Percentiles rank a stretch among this genome's conserved stretches.
Evolutionary conservation across 495 filamentous ascomycete genomes (phyloP).

Genomic region (Daldinia loculata): DNA sequence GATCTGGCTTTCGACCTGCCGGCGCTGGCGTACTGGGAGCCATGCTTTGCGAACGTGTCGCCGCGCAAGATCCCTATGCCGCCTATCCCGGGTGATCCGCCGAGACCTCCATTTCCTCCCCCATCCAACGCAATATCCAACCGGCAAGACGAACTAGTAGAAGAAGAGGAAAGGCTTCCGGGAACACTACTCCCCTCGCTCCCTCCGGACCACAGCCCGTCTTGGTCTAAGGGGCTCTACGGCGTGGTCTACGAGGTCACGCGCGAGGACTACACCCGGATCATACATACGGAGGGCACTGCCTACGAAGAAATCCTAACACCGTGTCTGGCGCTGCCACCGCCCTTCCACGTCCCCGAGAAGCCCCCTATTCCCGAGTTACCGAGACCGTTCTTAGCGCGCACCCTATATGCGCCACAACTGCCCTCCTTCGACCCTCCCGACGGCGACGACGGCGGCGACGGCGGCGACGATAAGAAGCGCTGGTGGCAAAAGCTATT

Average conservation of each 20-base stretch:
- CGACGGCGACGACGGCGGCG: conserved; percentile 14
- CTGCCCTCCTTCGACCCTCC: conserved; percentile 39
- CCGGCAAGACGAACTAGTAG: conserved; percentile 19
- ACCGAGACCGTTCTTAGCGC: conserved; percentile 56
- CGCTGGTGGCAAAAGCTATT: conserved; percentile 44
- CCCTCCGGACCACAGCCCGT: conserved; percentile 56
- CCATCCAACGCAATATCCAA: neutral
- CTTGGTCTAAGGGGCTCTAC: conserved; percentile 81
- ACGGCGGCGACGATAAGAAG: conserved; percentile 23
- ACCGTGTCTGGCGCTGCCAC: conserved; percentile 73
- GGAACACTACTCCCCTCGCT: conserved; percentile 17
- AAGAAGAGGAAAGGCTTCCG: conserved; percentile 39
- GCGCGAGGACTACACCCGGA: conserved; percentile 77
- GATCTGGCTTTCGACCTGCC: conserved; percentile 84
- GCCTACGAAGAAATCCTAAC: conserved; percentile 85
- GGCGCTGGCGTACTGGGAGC: conserved; percentile 86
- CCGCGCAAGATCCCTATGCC: conserved; percentile 59
- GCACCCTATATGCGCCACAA: conserved; percentile 55
- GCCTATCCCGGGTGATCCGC: conserved; percentile 41
- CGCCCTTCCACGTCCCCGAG: conserved; percentile 52
- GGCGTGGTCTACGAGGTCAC: conserved; percentile 97
- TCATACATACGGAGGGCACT: conserved; percentile 89
- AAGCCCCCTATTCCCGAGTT: conserved; percentile 51
- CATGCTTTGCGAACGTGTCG: conserved; percentile 87
- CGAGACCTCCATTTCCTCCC: conserved; percentile 44